Evolutionary conservation across 345 rosid species (phyloP).

Genomic region (Salix dunnii): DNA sequence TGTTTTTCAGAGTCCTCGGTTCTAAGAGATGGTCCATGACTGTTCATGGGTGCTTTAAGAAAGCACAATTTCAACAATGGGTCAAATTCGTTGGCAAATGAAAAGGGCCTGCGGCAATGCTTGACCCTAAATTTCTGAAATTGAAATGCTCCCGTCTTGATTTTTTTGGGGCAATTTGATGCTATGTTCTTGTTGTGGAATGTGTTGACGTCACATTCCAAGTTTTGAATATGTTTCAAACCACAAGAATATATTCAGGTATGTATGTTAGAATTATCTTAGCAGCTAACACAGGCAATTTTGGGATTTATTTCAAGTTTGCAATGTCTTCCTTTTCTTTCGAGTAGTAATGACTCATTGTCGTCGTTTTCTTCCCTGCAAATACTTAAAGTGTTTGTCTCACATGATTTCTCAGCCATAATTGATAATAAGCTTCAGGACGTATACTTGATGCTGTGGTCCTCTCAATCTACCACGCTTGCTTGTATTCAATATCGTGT

Average conservation of each 20-base stretch:
- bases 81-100: neutral
- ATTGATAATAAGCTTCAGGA: slow-evolving; percentile 1
- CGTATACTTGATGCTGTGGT: slow-evolving; percentile 17
- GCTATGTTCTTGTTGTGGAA: neutral
- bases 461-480: slow-evolving; percentile 10
- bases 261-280: neutral
- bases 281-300: neutral
- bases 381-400: slow-evolving; percentile 6
- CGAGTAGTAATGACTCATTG: neutral
- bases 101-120: neutral
- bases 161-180: neutral
- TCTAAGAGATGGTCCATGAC: neutral
- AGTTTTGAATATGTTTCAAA: neutral
- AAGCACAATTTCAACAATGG: neutral
- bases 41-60: neutral
- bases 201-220: neutral
- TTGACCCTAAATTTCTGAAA: neutral
- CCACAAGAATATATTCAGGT: neutral
- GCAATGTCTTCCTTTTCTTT: slow-evolving; percentile 9
- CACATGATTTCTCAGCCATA: neutral
- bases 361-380: neutral
- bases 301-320: neutral
- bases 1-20: neutral
- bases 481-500: slow-evolving; percentile 7
- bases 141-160: neutral